phyloP scores from a whole-genome alignment of 768 basidiomycete species.

The Chlorophyllum brunneum region DNA sequence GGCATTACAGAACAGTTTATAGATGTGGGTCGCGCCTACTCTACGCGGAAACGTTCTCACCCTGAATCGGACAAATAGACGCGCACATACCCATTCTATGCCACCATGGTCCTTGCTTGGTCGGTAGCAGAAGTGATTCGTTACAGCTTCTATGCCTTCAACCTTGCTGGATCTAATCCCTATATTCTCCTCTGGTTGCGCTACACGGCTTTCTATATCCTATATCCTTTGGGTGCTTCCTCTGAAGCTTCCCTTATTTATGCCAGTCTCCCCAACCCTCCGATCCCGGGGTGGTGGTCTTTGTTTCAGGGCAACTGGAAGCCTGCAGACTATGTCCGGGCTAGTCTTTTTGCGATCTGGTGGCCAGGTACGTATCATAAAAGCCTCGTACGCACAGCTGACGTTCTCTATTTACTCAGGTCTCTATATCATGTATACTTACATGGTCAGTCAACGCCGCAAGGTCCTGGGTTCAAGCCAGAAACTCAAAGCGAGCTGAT shows the following conservation, averaged over 20 bases:
- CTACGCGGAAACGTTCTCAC: neutral
- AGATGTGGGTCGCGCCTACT: slow-evolving; percentile 38
- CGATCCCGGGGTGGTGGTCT: slow-evolving; percentile 38
- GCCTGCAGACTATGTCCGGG: slow-evolving; percentile 53
- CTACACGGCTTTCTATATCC: slow-evolving; percentile 89
- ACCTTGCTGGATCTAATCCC: slow-evolving; percentile 53
- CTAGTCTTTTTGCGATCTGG: slow-evolving; percentile 72
- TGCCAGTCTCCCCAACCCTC: slow-evolving; percentile 60
- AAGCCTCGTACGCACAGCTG: neutral
- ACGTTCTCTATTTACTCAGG: slow-evolving; percentile 25
- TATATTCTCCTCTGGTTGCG: slow-evolving; percentile 63
- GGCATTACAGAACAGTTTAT: slow-evolving; percentile 66
- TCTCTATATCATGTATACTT: slow-evolving; percentile 47
- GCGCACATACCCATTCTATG: slow-evolving; percentile 73
- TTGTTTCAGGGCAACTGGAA: slow-evolving; percentile 46
- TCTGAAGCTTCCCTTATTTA: slow-evolving; percentile 87
- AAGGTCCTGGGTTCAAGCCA: slow-evolving; percentile 29
- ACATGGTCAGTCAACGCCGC: slow-evolving; percentile 52
- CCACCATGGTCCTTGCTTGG: slow-evolving; percentile 93
- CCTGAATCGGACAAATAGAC: slow-evolving; percentile 36
- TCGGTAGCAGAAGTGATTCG: slow-evolving; percentile 87
- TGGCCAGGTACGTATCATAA: slow-evolving; percentile 64
- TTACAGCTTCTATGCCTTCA: slow-evolving; percentile 81
- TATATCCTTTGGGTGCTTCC: slow-evolving; percentile 91
- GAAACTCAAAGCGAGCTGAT: slow-evolving; percentile 24